Conservation (phyloP, 306 rosid genomes). For the Myrica gale region DNA sequence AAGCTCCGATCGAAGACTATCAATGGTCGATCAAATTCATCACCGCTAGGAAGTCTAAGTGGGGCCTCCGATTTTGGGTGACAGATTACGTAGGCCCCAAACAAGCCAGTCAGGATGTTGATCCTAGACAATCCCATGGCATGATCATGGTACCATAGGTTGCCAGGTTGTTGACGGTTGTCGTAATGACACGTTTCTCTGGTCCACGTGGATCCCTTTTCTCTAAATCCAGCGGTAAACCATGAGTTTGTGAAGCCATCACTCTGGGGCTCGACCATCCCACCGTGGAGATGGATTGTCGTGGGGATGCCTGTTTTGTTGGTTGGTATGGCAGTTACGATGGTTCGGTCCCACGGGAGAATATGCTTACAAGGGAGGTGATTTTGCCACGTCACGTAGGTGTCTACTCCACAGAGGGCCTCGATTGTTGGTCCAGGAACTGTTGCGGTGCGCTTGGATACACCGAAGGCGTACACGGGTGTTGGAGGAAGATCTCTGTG, state of each 20-base stretch:
- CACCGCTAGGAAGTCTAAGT: slow-evolving; percentile 34
- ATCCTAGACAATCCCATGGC: slow-evolving; percentile 47
- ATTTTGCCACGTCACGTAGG: slow-evolving; percentile 46
- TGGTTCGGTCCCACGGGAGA: slow-evolving; percentile 53
- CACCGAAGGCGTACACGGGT: slow-evolving; percentile 49
- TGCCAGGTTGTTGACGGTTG: slow-evolving; percentile 51
- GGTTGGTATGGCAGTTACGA: slow-evolving; percentile 38
- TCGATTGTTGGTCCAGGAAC: slow-evolving; percentile 58
- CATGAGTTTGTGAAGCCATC: slow-evolving; percentile 46
- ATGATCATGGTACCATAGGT: slow-evolving; percentile 57
- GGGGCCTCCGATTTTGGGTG: slow-evolving; percentile 32
- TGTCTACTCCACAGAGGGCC: slow-evolving; percentile 38
- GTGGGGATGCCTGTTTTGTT: slow-evolving; percentile 41
- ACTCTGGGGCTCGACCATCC: slow-evolving; percentile 39
- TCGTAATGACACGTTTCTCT: slow-evolving; percentile 30
- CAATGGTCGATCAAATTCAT: slow-evolving; percentile 40
- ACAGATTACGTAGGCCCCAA: slow-evolving; percentile 44
- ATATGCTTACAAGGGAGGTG: slow-evolving; percentile 46
- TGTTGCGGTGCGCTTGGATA: slow-evolving; percentile 32
- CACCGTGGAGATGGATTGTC: slow-evolving; percentile 52
- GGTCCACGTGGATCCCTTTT: slow-evolving; percentile 37
- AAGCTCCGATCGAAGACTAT: slow-evolving; percentile 47
- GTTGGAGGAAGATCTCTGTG: slow-evolving; percentile 50
- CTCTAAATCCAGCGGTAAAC: slow-evolving; percentile 41
- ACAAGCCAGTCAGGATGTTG: slow-evolving; percentile 38